Base-by-base conservation (phyloP, 805 yeast species). In the Candida insectorum region DNA sequence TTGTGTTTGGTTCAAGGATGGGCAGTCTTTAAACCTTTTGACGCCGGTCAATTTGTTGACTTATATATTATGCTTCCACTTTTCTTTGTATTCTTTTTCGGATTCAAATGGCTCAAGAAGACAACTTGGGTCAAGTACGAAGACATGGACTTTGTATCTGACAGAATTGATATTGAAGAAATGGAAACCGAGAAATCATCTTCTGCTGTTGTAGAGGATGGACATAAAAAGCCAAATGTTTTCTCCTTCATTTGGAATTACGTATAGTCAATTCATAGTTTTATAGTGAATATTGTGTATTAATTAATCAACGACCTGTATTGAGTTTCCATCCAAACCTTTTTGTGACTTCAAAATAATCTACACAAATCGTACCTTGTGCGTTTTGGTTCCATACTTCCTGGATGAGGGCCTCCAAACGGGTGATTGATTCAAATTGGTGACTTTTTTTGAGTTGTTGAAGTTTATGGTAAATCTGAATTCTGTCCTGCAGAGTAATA, bases 91-190 rank as follows among this genome's bases (percentile, higher is more conserved):
- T 11, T 42, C 21, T 66, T 71, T 71, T 60, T 64, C 62, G 15
- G 55, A 4, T 48, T 42, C 34, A 66, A 60, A 34, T 20, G 76
- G 22, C 57, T 55, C 35, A 44, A 47, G 13, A 46, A 46, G 25
- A 71, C 65, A 35, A 47, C 49, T 23, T 66, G 62, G 45, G 57
- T 64, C 7, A 54, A 48, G 34, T 45, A 48, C 15, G 62, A 60
- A 32, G 70, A 68, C 17, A 70, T 70, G 75, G 75, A 70, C 46
- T 68, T 70, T 32, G 68, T 55, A 16, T 56, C 69, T 4, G 73
- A 65, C 37, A 54, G 67, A 35, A 23, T 41, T 15, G 39, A 39
- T 12, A 11, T 20, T 20, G 23, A 20, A 20, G 23, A 20, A 11
- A 8, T 11, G 10, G 23, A 20, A 20, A 20, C 8, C 8, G 23